Base-by-base conservation (phyloP, 2,329 filamentous ascomycete genomes). In the Coleophoma cylindrospora region DNA sequence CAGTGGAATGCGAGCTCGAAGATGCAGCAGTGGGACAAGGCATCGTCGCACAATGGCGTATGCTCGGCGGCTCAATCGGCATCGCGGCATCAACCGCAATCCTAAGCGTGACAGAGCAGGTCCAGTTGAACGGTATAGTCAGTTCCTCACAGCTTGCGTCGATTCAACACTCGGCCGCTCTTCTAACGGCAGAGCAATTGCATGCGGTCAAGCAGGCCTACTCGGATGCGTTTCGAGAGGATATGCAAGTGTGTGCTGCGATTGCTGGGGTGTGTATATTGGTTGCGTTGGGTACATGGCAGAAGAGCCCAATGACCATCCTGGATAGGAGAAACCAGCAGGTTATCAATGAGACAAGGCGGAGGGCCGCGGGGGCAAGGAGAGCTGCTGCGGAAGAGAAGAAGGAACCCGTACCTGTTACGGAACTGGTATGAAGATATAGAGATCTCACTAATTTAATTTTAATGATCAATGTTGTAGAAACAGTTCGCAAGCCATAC, bases 51-150 rank as follows among this genome's bases (percentile, higher is more conserved):
- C 80, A 84, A 61, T 74, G 76, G 2, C 73, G 80, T 12, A 77
- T 83, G 0, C 65, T 84, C 3, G 80, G 80, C 2, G 80, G 80
- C 3, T 76, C 76, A 40, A 68, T 83, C 27, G 80, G 80, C 1
- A 68, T 83, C 40, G 74, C 79, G 0, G 61, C 76, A 22, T 80
- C 79, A 58, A 81, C 76, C 19, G 73, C 81, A 17, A 68, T 83
- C 9, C 77, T 81, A 61, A 80, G 80, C 58, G 44, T 47, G 27
- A 47, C 34, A 32, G 32, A 50, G 38, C 33, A 22, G 13, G 15
- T 22, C n/a, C 40, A 51, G 9, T 34, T 51, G 3, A n/a, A 9
- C 11, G 43, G 50, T 14, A 22, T 46, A 17, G 14, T 49, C 14
- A 17, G 33, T 13, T 17, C 41, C 4, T 45, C 50, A 12, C 43